A percentile compares a stretch with the other conserved stretches of the same genome.
Conservation (phyloP, 805 yeast genomes). For the Scheffersomyces spartinae region DNA sequence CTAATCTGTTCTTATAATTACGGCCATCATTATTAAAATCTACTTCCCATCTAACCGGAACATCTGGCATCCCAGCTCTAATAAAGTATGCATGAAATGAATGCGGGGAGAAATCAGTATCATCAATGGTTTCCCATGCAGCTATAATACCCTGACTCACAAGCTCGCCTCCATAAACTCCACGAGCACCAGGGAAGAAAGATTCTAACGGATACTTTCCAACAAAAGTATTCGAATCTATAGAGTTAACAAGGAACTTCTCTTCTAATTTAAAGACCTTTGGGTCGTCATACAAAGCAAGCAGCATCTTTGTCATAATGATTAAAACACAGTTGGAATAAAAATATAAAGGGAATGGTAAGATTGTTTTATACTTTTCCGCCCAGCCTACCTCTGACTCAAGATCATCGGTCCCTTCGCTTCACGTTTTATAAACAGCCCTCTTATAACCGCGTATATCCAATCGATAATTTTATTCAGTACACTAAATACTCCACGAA, state of each 20-base stretch:
- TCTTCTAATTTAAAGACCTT: slow-evolving; percentile 7
- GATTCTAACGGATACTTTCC: slow-evolving; percentile 20
- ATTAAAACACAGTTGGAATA: too few relatives aligned
- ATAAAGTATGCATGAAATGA: slow-evolving; percentile 56
- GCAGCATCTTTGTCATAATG: too few relatives aligned
- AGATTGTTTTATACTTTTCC: too few relatives aligned
- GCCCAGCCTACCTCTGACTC: too few relatives aligned
- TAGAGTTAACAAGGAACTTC: too few relatives aligned
- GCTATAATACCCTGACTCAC: slow-evolving; percentile 58
- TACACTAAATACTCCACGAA: too few relatives aligned
- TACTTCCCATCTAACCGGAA: slow-evolving; percentile 44
- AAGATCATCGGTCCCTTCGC: too few relatives aligned
- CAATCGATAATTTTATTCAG: too few relatives aligned
- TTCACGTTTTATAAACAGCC: too few relatives aligned
- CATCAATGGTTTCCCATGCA: slow-evolving; percentile 41
- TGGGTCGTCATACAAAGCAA: slow-evolving; percentile 6
- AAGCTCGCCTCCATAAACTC: slow-evolving; percentile 61
- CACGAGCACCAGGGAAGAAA: slow-evolving; percentile 39
- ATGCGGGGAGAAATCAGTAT: slow-evolving; percentile 36
- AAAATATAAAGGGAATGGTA: too few relatives aligned
- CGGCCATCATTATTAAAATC: slow-evolving; percentile 39
- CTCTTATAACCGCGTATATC: too few relatives aligned
- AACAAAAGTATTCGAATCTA: too few relatives aligned
- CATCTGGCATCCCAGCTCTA: slow-evolving; percentile 35
- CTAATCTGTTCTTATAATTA: slow-evolving; percentile 39